Base-by-base conservation (phyloP, 257 asterid species). In the Henckelia pumila region DNA sequence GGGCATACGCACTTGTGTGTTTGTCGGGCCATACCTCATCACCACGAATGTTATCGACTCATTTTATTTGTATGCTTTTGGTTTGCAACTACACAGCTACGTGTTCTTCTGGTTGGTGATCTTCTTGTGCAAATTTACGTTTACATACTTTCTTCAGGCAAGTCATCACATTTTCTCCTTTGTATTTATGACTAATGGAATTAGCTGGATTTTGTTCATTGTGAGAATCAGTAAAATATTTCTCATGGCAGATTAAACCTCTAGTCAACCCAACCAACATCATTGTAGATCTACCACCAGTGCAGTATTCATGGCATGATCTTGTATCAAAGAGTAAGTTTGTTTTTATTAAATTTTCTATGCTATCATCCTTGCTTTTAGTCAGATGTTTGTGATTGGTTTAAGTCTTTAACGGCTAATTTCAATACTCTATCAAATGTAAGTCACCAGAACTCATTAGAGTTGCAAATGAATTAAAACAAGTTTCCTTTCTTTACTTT, bases 141-240 rank as follows among this genome's bases (percentile, higher is more conserved):
- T 94, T 71, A 86, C 99, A 32, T 94, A 90, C 89, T 94, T 94
- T 72, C 99, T 94, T 68, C 97, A 88, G 97, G 99, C 80, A 86
- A 80, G 97, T 75, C 59, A 21, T 65, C 5, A 29, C 56, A 40
- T 72, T 40, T n/a, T 58, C 74, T 73, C 61, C 64, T 35, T 47
- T 49, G 63, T 63, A 40, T 66, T 58, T 56, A 7, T 66, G 66
- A 50, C 8, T 71, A 35, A 32, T 60, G 19, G 63, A 28, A 26
- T 64, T 63, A 3, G 35, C 33, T 66, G 69, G 59, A n/a, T 24
- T 67, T 56, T 71, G 63, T 21, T 50, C 65, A 22, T 70, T 24
- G 61, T 55, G 53, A 72, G 66, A 75, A 35, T 59, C 61, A 28
- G 32, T 73, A 61, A 21, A 19, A 5, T 1, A 47, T 72, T 53